These are phyloP conservation scores for Aspergillus jensenii DNA, from an alignment of 2,329 filamentous ascomycete species.

Conservation along the genomic window DNA sequence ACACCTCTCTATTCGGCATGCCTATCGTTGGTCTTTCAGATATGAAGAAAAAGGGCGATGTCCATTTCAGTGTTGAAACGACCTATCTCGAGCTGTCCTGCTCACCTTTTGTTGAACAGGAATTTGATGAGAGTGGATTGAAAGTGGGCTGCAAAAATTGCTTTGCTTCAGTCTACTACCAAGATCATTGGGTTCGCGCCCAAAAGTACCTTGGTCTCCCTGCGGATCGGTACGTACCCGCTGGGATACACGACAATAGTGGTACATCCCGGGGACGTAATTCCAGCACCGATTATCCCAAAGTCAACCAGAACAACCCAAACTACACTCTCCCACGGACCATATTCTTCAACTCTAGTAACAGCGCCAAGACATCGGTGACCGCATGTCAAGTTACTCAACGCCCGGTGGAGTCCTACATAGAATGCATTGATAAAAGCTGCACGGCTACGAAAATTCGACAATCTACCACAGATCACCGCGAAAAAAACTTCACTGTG, in stretches of 20 bases:
- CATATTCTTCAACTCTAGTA: no score
- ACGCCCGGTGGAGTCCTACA: not conserved
- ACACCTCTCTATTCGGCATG: slow-evolving; percentile 5
- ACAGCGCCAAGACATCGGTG: no score
- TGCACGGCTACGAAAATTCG: slow-evolving; percentile 8
- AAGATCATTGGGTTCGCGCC: not conserved
- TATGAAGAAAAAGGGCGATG: not conserved
- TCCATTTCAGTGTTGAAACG: slow-evolving; percentile 5
- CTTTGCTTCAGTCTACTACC: no score
- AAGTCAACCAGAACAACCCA: not conserved
- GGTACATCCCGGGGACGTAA: no score
- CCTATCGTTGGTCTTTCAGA: slow-evolving; percentile 1
- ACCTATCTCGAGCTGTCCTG: slow-evolving; percentile 3
- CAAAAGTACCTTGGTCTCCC: slow-evolving; percentile 6
- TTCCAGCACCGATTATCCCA: not conserved
- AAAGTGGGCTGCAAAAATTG: slow-evolving; percentile 3
- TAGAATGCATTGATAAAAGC: not conserved
- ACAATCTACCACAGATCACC: slow-evolving; percentile 2
- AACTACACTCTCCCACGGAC: slow-evolving; percentile 2
- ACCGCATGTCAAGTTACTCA: slow-evolving; percentile 5
- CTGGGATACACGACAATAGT: no score
- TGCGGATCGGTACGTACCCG: not conserved
- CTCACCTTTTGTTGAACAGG: no score
- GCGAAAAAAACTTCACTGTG: not conserved
- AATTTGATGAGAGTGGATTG: no score